phyloP scores from a whole-genome alignment of 495 filamentous ascomycete genomes.

The Hypoxylon fuscum region DNA sequence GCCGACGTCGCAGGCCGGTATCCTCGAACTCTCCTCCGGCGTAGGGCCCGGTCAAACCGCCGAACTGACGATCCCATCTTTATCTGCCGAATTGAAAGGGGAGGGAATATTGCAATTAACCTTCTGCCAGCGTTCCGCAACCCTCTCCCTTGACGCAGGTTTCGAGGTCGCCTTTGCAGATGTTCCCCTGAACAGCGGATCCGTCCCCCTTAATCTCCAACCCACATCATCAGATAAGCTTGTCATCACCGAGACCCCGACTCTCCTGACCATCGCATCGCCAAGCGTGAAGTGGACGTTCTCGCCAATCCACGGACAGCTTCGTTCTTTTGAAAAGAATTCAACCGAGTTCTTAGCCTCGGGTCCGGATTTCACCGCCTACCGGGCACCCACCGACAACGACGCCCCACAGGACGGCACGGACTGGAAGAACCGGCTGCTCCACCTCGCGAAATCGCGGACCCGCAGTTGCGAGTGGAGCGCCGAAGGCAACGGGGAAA shows the following conservation, averaged over 20 bases:
- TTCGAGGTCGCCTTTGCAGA: constrained; percentile 60
- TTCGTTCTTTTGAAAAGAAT: constrained; percentile 36
- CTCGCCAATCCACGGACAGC: constrained; percentile 28
- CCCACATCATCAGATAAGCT: constrained; percentile 19
- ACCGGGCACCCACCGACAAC: constrained; percentile 66
- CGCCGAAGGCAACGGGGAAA: constrained; percentile 19
- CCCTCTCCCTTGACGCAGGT: constrained; percentile 50
- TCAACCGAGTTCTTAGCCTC: constrained; percentile 29
- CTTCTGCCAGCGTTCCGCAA: constrained; percentile 42
- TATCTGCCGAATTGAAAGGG: constrained; percentile 1
- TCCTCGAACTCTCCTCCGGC: constrained; percentile 26
- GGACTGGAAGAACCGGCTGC: constrained; percentile 49
- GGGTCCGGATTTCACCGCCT: constrained; percentile 46
- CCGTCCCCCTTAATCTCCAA: constrained; percentile 1
- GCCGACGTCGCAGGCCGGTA: constrained; percentile 22
- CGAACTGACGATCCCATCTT: constrained; percentile 19
- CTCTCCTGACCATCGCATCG: constrained; percentile 35
- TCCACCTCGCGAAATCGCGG: constrained; percentile 45
- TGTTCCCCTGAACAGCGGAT: constrained; percentile 38
- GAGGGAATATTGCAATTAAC: constrained; percentile 34
- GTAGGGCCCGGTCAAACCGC: constrained; percentile 32
- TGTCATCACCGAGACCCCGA: constrained; percentile 25
- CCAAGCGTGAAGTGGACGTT: constrained; percentile 26
- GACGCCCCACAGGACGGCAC: constrained; percentile 57
- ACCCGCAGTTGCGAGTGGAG: constrained; percentile 47